Base-by-base conservation (phyloP, 345 rosid species). In the Passiflora organensis region DNA sequence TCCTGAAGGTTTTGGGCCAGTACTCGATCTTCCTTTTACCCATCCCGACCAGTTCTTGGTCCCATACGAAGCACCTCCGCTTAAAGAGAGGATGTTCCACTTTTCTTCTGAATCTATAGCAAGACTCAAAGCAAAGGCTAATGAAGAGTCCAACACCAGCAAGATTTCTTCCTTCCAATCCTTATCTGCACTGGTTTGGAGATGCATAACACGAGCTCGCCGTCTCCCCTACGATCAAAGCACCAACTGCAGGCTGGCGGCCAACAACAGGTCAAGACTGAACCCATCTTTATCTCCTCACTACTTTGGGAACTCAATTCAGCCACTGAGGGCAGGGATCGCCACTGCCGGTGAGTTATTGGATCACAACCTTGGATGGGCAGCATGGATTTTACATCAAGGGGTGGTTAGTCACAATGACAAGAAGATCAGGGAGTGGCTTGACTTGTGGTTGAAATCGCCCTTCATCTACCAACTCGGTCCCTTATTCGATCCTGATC, bases 151-250 rank as follows among this genome's bases (percentile, higher is more conserved):
- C 15, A 64, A 68, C 20, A 80, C 84, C 24, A 66, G 14, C 32
- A 66, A 78, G 13, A 83, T 91, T 14, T 91, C 96, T 0, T 87
- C 96, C 18, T 87, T 81, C 32, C 95, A 87, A 44, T 68, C 91
- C 0, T 28, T 91, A 41, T 78, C 83, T 6, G 87, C 91, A 0
- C 63, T 83, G 16, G 55, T 81, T 15, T 87, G 94, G 95, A 76
- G 79, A 52, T 76, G 79, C 55, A 74, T 87, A 59, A 85, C 76
- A 2, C 69, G 78, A 11, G 69, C 73, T 0, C 66, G 95, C 14
- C 41, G 32, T 18, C 65, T 80, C 18, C 82, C 80, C 0, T 15
- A 2, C 0, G 79, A 64, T 10, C 72, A 45, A 66, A 63, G 62
- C 43, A 78, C 82, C n/a, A 59, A 78, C 22, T 85, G 87, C 70